phyloP scores from a whole-genome alignment of 352 stramenopile species.

The Thalassiosira sp. region DNA sequence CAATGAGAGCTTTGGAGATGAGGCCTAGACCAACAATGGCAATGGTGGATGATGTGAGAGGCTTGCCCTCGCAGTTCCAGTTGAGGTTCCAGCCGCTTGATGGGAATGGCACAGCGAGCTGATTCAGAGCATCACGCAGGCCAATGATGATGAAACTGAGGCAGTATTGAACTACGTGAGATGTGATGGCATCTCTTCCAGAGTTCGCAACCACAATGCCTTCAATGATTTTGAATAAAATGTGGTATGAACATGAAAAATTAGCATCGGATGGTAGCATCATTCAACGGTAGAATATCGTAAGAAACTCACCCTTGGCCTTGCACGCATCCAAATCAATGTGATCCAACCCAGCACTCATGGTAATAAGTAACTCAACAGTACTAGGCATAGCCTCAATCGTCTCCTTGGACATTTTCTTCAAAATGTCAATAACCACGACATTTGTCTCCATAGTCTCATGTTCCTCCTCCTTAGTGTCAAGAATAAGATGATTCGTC shows the following conservation, averaged over 20 bases:
- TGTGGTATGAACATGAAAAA: neutral
- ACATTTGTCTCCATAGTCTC: conserved; percentile 41
- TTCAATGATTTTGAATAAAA: conserved; percentile 10
- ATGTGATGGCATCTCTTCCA: conserved; percentile 82
- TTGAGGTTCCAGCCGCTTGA: conserved; percentile 58
- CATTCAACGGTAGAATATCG: neutral
- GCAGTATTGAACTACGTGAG: conserved; percentile 86
- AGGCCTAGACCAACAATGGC: conserved; percentile 86
- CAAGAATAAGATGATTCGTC: conserved; percentile 53
- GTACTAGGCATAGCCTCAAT: conserved; percentile 64
- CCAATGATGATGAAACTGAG: conserved; percentile 63
- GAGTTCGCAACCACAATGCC: conserved; percentile 79
- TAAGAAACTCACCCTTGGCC: conserved; percentile 26
- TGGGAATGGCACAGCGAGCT: conserved; percentile 77
- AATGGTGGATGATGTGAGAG: conserved; percentile 86
- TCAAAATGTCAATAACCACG: conserved; percentile 64
- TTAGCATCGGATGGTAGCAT: neutral
- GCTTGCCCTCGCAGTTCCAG: conserved; percentile 81
- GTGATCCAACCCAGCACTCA: conserved; percentile 90
- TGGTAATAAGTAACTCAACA: conserved; percentile 74
- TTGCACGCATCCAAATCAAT: conserved; percentile 87
- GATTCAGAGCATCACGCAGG: conserved; percentile 81
- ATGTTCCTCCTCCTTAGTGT: conserved; percentile 25
- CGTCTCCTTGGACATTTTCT: conserved; percentile 46
- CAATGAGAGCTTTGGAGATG: conserved; percentile 86